Evolutionary conservation across 345 rosid species (phyloP).

Genomic region (Aquilaria sinensis): DNA sequence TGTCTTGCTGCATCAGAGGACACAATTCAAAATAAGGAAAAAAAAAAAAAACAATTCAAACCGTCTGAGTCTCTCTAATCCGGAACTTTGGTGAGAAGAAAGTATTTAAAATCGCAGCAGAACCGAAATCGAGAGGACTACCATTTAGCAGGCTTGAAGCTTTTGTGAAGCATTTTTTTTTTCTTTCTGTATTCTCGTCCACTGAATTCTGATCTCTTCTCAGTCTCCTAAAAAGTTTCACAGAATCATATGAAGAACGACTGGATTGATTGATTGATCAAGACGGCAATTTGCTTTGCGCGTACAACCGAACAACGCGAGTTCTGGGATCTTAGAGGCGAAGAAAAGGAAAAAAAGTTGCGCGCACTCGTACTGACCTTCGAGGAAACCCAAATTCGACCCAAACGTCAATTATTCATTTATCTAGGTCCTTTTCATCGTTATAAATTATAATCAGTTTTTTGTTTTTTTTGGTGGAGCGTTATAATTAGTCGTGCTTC

Average conservation of each 20-base stretch:
- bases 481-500: not conserved
- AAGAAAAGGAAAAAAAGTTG: conserved; percentile 5
- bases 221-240: no score
- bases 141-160: conserved; percentile 97
- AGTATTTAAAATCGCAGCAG: no score
- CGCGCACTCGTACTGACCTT: conserved; percentile 9
- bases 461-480: no score
- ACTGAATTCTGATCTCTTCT: not conserved
- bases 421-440: no score
- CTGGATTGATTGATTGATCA: no score
- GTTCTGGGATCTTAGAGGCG: conserved; percentile 11
- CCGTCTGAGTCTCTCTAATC: not conserved
- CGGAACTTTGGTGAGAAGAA: no score
- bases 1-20: conserved; percentile 52
- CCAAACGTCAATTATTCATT: no score
- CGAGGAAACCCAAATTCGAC: conserved; percentile 19
- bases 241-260: no score
- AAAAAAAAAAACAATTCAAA: conserved; percentile 1
- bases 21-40: not conserved
- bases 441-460: no score
- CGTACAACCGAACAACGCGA: not conserved
- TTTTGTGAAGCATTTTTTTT: conserved; percentile 51
- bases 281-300: not conserved
- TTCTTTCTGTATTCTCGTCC: not conserved
- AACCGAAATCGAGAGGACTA: conserved; percentile 12